A percentile compares a stretch with the other conserved stretches of the same genome.
Conservation (phyloP, 495 filamentous ascomycete species). For the Hypoxylon intermedium region DNA sequence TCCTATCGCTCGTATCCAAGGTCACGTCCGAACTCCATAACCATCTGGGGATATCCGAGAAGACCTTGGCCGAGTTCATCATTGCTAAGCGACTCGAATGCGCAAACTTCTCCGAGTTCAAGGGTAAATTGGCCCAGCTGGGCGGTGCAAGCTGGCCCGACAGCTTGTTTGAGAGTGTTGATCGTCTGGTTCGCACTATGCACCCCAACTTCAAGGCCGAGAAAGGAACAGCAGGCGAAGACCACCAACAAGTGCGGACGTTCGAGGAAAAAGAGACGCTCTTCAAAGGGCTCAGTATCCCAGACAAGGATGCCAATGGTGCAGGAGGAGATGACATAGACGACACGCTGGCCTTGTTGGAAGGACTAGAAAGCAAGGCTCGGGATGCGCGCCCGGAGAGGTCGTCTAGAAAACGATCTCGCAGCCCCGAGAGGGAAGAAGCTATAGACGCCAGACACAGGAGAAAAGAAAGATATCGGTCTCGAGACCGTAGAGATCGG, state of each 20-base stretch:
- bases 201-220: constrained; percentile 80
- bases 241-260: constrained; percentile 48
- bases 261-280: constrained; percentile 73
- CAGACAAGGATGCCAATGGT: constrained; percentile 74
- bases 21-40: constrained; percentile 94
- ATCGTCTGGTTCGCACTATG: constrained; percentile 85
- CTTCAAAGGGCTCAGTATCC: constrained; percentile 88
- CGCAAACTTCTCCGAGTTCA: constrained; percentile 69
- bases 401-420: constrained; percentile 69
- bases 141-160: constrained; percentile 88
- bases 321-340: constrained; percentile 72
- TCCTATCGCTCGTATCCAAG: constrained; percentile 91
- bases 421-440: constrained; percentile 73
- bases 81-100: constrained; percentile 88
- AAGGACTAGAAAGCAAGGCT: constrained; percentile 79
- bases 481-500: constrained; percentile 53
- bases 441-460: constrained; percentile 44
- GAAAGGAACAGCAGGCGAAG: constrained; percentile 49
- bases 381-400: constrained; percentile 44
- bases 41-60: constrained; percentile 90
- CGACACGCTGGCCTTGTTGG: constrained; percentile 90
- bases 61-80: constrained; percentile 93
- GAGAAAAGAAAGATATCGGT: constrained; percentile 53
- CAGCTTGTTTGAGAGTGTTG: constrained; percentile 88
- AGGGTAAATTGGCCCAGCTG: constrained; percentile 68